Evolutionary conservation across 306 rosid species (phyloP).

Genomic region (Fragaria iinumae): DNA sequence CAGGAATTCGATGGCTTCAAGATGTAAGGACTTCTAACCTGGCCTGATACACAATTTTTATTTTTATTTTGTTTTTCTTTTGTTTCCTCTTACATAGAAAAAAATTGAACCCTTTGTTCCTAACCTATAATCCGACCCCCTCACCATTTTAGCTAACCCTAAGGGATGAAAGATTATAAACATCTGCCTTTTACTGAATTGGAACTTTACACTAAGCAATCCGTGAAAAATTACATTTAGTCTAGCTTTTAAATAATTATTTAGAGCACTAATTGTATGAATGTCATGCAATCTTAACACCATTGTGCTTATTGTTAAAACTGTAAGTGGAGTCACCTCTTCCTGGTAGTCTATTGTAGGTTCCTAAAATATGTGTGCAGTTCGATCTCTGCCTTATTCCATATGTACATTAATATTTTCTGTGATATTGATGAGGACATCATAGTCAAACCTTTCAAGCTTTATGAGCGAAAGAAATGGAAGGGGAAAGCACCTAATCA

Average conservation of each 20-base stretch:
- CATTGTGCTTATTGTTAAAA: background rate
- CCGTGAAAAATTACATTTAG: background rate
- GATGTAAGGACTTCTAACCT: constrained; percentile 59
- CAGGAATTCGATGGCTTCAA: constrained; percentile 89
- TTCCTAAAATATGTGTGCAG: background rate
- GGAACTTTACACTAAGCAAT: constrained; percentile 19
- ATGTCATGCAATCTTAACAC: background rate
- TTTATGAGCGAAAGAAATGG: too few relatives aligned
- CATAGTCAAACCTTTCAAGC: too few relatives aligned
- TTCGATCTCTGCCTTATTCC: background rate
- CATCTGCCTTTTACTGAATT: constrained; percentile 16
- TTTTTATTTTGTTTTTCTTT: background rate
- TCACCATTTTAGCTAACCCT: background rate
- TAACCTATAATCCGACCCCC: background rate
- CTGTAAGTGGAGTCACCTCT: constrained; percentile 5
- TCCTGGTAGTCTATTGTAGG: background rate
- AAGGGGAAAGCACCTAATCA: too few relatives aligned
- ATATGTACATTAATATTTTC: background rate
- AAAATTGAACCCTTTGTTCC: background rate
- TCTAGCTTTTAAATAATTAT: background rate
- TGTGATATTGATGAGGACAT: background rate
- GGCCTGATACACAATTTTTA: background rate
- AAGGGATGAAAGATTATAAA: background rate
- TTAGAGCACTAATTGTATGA: background rate
- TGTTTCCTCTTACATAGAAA: background rate